Percentiles rank a stretch among this genome's conserved stretches.
These are phyloP conservation scores for Hanseniaspora jakobsenii DNA, from an alignment of 805 yeast genomes.

Conservation along the genomic window DNA sequence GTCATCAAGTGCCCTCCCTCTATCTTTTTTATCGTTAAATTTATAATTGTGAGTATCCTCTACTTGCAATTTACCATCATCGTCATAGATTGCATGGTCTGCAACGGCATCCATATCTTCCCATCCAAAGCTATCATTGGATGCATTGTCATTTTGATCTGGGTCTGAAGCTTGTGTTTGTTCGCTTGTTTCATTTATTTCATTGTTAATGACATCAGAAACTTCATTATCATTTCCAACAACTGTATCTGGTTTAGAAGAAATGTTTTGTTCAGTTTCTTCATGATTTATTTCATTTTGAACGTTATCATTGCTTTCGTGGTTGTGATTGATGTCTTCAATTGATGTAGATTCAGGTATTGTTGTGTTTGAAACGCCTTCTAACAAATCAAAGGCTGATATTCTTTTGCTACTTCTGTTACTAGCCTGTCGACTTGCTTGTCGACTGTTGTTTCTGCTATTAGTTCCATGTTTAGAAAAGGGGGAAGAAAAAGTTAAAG, in stretches of 20 bases:
- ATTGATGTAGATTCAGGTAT: slow-evolving; percentile 3
- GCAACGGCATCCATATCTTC: slow-evolving; percentile 76
- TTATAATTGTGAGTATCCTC: slow-evolving; percentile 14
- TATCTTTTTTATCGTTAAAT: slow-evolving; percentile 3
- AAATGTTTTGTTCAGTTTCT: too few species aligned
- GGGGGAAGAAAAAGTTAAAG: slow-evolving; percentile 8
- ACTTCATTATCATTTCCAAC: not conserved
- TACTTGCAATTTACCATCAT: slow-evolving; percentile 55
- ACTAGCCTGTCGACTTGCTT: slow-evolving; percentile 7
- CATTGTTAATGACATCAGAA: not conserved
- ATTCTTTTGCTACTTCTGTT: slow-evolving; percentile 14
- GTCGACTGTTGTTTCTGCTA: slow-evolving; percentile 9
- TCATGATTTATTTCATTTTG: too few species aligned
- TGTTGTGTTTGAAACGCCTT: too few species aligned
- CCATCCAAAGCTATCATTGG: slow-evolving; percentile 51
- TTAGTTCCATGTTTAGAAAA: not conserved
- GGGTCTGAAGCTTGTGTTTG: too few species aligned
- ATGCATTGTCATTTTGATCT: slow-evolving; percentile 24
- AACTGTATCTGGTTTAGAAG: too few species aligned
- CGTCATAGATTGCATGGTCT: slow-evolving; percentile 65
- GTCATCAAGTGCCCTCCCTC: slow-evolving; percentile 26
- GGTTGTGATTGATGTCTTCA: not conserved
- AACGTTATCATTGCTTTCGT: too few species aligned
- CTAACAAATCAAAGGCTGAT: slow-evolving; percentile 10
- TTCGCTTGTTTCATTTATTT: slow-evolving; percentile 16